These are phyloP conservation scores for Pezicula rhizophila DNA, from an alignment of 2,329 filamentous ascomycete species.

Conservation along the genomic window DNA sequence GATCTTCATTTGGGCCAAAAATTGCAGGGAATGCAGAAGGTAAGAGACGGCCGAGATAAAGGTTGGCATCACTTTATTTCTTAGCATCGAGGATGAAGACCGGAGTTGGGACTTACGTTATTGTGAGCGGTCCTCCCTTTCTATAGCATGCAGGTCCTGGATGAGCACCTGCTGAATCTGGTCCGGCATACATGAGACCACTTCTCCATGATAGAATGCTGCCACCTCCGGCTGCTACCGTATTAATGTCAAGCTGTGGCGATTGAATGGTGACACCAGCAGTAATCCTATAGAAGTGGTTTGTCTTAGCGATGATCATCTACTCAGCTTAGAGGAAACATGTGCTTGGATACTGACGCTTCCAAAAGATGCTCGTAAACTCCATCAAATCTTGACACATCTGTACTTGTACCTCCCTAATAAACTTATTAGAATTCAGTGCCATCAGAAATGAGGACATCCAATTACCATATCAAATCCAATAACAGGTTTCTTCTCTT, in stretches of 20 bases:
- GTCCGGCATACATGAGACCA: slow-evolving; percentile 83
- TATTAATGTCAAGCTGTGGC: slow-evolving; percentile 90
- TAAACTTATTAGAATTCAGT: too few species aligned
- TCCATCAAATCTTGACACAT: slow-evolving; percentile 83
- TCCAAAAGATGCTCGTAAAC: slow-evolving; percentile 91
- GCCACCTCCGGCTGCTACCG: slow-evolving; percentile 84
- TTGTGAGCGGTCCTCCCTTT: slow-evolving; percentile 80
- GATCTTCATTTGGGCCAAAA: slow-evolving; percentile 62
- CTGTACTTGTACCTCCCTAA: slow-evolving; percentile 75
- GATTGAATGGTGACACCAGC: slow-evolving; percentile 89
- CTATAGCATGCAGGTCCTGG: slow-evolving; percentile 87
- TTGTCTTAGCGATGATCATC: too few species aligned
- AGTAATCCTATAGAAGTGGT: slow-evolving; percentile 57
- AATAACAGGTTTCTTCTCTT: slow-evolving; percentile 79
- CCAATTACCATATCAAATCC: slow-evolving; percentile 73
- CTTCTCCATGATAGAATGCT: slow-evolving; percentile 83
- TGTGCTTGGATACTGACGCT: slow-evolving; percentile 3
- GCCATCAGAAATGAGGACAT: too few species aligned
- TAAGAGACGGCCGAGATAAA: slow-evolving; percentile 55
- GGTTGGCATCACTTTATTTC: slow-evolving; percentile 49
- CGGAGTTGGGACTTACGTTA: slow-evolving; percentile 44
- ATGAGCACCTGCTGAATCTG: slow-evolving; percentile 82
- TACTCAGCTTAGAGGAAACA: too few species aligned
- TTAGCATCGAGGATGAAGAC: too few species aligned
- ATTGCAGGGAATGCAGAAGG: slow-evolving; percentile 69